Percentiles rank a stretch among this genome's conserved stretches.
These are phyloP conservation scores for Beauveria scarabaeidicola DNA, from an alignment of 2,329 filamentous ascomycete genomes.

Conservation along the genomic window DNA sequence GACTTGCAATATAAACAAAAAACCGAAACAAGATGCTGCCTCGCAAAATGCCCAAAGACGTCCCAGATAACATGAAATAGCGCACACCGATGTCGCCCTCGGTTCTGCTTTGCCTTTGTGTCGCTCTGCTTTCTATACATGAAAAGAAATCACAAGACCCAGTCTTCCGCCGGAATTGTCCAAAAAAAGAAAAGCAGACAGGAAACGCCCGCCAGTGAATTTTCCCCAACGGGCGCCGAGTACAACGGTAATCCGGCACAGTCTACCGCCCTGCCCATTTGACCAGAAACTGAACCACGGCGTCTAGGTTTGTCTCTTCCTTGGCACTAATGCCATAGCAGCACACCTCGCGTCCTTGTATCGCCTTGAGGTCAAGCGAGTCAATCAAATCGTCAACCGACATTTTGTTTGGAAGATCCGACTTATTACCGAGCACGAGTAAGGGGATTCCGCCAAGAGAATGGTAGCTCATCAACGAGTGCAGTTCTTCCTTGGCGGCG, in stretches of 20 bases:
- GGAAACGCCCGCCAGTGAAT: neutral
- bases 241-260: neutral
- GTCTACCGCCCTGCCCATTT: constrained; percentile 66
- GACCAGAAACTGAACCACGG: constrained; percentile 93
- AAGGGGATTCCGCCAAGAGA: constrained; percentile 84
- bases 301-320: constrained; percentile 96
- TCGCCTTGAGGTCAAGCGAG: constrained; percentile 77
- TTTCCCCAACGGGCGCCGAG: neutral
- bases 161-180: constrained; percentile 3
- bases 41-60: constrained; percentile 7
- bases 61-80: constrained; percentile 11
- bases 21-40: neutral
- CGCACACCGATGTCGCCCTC: constrained; percentile 11
- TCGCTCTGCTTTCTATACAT: constrained; percentile 9
- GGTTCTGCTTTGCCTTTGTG: constrained; percentile 12
- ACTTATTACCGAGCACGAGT: constrained; percentile 94
- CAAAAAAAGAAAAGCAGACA: constrained; percentile 3
- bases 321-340: constrained; percentile 99
- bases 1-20: constrained; percentile 6
- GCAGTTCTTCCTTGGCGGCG: constrained; percentile 84
- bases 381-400: constrained; percentile 95
- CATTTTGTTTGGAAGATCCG: constrained; percentile 82
- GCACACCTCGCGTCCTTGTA: constrained; percentile 88
- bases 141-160: constrained; percentile 3
- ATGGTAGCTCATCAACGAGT: constrained; percentile 76